These are phyloP conservation scores for Fusarium globosum DNA, from an alignment of 2,329 filamentous ascomycete species.

Conservation along the genomic window DNA sequence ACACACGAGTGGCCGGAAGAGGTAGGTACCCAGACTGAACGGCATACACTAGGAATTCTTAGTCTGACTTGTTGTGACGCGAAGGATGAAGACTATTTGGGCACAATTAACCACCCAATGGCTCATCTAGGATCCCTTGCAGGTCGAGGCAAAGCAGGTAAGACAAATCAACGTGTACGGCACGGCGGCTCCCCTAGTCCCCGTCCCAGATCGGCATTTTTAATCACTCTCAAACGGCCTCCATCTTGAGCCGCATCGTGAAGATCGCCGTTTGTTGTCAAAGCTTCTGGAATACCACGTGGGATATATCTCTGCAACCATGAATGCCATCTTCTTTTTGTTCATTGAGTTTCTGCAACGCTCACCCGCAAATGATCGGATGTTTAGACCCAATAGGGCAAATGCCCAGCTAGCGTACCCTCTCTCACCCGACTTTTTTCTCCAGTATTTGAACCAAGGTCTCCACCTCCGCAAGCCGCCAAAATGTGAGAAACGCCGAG, in stretches of 20 bases:
- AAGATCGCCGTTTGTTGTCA: conserved; percentile 7
- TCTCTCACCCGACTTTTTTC: conserved; percentile 6
- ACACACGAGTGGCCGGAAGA: conserved; percentile 4
- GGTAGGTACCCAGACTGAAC: conserved; percentile 1
- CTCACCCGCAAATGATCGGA: conserved; percentile 6
- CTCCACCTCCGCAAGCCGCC: conserved; percentile 27
- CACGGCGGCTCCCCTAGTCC: not conserved
- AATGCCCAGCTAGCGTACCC: conserved; percentile 21
- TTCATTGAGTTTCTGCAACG: not conserved
- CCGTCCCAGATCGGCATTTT: conserved; percentile 4
- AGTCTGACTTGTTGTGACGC: not conserved
- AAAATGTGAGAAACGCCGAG: conserved; percentile 26
- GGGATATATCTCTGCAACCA: not conserved
- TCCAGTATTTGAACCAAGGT: conserved; percentile 15
- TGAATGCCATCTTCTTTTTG: no score
- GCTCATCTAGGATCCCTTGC: not conserved
- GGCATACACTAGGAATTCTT: not conserved
- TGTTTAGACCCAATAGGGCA: conserved; percentile 9
- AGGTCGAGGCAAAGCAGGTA: not conserved
- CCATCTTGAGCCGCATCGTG: conserved; percentile 10
- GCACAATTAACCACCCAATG: not conserved
- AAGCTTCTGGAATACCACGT: conserved; percentile 29
- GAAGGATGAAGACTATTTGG: conserved; percentile 5
- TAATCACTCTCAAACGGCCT: not conserved
- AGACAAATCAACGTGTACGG: not conserved